phyloP scores from a whole-genome alignment of 2,329 filamentous ascomycete species.

The Fusarium irregulare region DNA sequence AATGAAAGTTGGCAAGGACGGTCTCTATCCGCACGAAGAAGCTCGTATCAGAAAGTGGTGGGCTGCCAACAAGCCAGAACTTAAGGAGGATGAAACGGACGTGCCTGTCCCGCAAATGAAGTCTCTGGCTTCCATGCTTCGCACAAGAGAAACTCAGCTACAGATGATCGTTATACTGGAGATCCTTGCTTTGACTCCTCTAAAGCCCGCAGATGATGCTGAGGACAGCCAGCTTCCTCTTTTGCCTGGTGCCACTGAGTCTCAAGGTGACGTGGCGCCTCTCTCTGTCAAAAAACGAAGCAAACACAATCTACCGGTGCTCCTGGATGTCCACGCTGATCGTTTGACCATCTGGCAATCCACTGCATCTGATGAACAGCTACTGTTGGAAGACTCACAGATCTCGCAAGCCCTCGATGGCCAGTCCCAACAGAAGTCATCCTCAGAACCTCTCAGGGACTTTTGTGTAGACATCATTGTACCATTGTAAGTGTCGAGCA shows the following conservation, averaged over 20 bases:
- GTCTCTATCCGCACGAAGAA: constrained; percentile 75
- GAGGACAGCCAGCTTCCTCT: constrained; percentile 61
- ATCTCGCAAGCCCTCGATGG: constrained; percentile 49
- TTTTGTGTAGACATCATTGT: constrained; percentile 85
- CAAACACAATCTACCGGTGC: constrained; percentile 71
- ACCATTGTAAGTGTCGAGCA: constrained; percentile 71
- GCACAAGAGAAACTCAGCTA: constrained; percentile 81
- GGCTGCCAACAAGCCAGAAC: constrained; percentile 65
- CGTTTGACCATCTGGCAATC: constrained; percentile 87
- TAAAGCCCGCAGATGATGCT: constrained; percentile 55
- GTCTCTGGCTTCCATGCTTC: constrained; percentile 72
- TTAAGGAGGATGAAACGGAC: constrained; percentile 60
- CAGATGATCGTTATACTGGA: constrained; percentile 85
- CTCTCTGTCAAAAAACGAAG: constrained; percentile 63
- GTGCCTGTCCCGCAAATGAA: constrained; percentile 66
- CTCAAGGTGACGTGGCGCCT: constrained; percentile 46
- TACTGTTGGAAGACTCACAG: constrained; percentile 63
- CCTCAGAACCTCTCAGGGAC: constrained; percentile 74
- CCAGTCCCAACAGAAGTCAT: constrained; percentile 54
- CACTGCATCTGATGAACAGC: constrained; percentile 70
- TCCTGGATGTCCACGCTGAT: constrained; percentile 80
- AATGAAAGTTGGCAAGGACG: constrained; percentile 74
- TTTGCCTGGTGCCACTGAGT: constrained; percentile 53
- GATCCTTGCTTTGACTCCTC: constrained; percentile 75
- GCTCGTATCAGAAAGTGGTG: constrained; percentile 77